Base-by-base conservation (phyloP, 2,329 filamentous ascomycete species). In the Aspergillus ochraceoroseus region DNA sequence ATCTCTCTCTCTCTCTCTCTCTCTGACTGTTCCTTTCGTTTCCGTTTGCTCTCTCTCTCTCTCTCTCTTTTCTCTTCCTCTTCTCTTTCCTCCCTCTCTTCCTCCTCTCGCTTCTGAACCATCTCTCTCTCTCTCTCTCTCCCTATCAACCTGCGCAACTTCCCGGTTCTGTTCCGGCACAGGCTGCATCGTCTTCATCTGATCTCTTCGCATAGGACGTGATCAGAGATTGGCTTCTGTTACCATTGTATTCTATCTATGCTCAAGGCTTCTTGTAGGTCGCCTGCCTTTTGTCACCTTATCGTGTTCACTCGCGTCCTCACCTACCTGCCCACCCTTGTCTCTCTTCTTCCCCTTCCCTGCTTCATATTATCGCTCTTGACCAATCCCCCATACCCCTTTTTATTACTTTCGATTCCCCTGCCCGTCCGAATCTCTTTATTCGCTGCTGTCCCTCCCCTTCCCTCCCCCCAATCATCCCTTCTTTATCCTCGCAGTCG, bases 221-320 rank as follows among this genome's bases (percentile, higher is more conserved):
- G 25, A 30, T 49, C 25, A 30, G 49, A 40, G 42, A 37, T 32
- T 48, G 33, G 33, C 48, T 43, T 35, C 41, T n/a, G n/a, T 30
- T 45, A 42, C 44, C 33, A 41, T 44, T 43, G 28, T 41, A 32
- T 38, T 47, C 41, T 46, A 46, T 47, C 41, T 46, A 46, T 48
- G 47, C 38, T 51, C 47, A 54, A 56, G 63, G 64, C 62, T 66
- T 63, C 63, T 67, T 65, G 62, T 67, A 66, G 63, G 63, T 67
- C 53, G 63, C 63, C 62, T 63, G 47, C 53, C 56, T 60, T 55
- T 47, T 47, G 41, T 48, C 44, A 45, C 51, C 51, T 47, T 51
- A 50, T 53, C 39, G 44, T 41, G 38, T 47, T 42, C 35, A 29
- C 32, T 43, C 32, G n/a, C 43, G 18, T 44, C 46, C 41, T 37